Conservation (phyloP, 306 rosid genomes). For the Inga leiocalycina region DNA sequence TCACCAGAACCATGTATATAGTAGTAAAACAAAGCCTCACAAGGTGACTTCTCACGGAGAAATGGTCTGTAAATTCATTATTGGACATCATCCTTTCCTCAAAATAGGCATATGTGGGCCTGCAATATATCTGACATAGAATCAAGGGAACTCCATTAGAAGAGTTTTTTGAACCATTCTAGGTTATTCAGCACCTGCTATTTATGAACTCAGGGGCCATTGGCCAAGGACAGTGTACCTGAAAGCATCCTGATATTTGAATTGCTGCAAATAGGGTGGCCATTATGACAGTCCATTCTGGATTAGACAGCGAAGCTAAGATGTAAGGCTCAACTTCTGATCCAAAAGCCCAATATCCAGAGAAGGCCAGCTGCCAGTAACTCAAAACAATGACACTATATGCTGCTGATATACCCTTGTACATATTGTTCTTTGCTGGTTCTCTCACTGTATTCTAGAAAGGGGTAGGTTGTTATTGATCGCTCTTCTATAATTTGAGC, state of each 20-base stretch:
- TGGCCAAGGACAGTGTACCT: slow-evolving; percentile 40
- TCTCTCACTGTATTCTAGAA: slow-evolving; percentile 69
- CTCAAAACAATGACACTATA: slow-evolving; percentile 59
- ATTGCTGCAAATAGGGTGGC: slow-evolving; percentile 77
- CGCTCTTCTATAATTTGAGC: background rate
- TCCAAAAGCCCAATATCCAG: slow-evolving; percentile 81
- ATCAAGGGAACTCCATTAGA: slow-evolving; percentile 28
- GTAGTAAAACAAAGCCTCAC: slow-evolving; percentile 49
- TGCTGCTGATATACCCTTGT: slow-evolving; percentile 71
- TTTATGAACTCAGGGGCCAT: background rate
- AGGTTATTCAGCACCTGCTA: background rate
- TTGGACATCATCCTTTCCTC: slow-evolving; percentile 50
- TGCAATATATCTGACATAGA: slow-evolving; percentile 65
- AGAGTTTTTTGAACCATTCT: background rate
- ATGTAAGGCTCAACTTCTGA: slow-evolving; percentile 73
- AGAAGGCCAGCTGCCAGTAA: slow-evolving; percentile 69
- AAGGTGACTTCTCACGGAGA: slow-evolving; percentile 33
- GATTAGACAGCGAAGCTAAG: slow-evolving; percentile 57
- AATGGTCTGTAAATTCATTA: slow-evolving; percentile 30
- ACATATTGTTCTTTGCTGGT: slow-evolving; percentile 73
- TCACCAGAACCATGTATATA: slow-evolving; percentile 53
- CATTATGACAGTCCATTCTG: slow-evolving; percentile 77
- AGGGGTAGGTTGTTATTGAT: background rate
- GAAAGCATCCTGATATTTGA: slow-evolving; percentile 82
- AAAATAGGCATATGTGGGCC: slow-evolving; percentile 77